phyloP scores from a whole-genome alignment of 2,329 filamentous ascomycete genomes.

The Alternaria brassicae region DNA sequence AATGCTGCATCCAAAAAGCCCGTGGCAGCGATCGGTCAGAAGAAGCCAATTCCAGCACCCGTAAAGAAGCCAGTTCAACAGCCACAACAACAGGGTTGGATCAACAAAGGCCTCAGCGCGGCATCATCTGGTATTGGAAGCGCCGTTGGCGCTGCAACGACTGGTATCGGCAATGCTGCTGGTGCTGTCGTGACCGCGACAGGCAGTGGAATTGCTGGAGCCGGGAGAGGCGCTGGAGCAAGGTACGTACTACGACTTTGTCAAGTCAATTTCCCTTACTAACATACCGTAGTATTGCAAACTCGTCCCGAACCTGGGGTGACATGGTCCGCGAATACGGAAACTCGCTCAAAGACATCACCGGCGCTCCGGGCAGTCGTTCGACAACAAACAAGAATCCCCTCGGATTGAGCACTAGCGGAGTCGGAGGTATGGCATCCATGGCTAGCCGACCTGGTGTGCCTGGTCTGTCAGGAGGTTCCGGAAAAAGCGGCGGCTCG shows the following conservation, averaged over 20 bases:
- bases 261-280: neutral
- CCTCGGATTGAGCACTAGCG: constrained; percentile 50
- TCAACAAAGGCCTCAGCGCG: constrained; percentile 42
- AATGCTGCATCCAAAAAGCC: constrained; percentile 20
- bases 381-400: constrained; percentile 57
- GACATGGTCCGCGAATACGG: constrained; percentile 59
- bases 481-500: constrained; percentile 40
- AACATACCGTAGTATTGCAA: constrained; percentile 49
- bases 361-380: constrained; percentile 54
- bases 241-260: constrained; percentile 7
- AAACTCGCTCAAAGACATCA: constrained; percentile 58
- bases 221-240: constrained; percentile 15
- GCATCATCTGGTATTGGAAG: constrained; percentile 30
- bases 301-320: constrained; percentile 56
- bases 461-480: constrained; percentile 20
- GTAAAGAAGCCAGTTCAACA: constrained; percentile 20
- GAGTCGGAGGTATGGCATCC: constrained; percentile 38
- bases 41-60: constrained; percentile 17
- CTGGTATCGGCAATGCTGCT: constrained; percentile 54
- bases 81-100: constrained; percentile 53
- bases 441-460: constrained; percentile 31
- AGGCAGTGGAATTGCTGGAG: constrained; percentile 55
- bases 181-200: constrained; percentile 54
- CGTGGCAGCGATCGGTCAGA: constrained; percentile 17
- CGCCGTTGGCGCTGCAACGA: constrained; percentile 45